phyloP scores from a whole-genome alignment of 2,329 filamentous ascomycete species.

The Colletotrichum simmondsii region DNA sequence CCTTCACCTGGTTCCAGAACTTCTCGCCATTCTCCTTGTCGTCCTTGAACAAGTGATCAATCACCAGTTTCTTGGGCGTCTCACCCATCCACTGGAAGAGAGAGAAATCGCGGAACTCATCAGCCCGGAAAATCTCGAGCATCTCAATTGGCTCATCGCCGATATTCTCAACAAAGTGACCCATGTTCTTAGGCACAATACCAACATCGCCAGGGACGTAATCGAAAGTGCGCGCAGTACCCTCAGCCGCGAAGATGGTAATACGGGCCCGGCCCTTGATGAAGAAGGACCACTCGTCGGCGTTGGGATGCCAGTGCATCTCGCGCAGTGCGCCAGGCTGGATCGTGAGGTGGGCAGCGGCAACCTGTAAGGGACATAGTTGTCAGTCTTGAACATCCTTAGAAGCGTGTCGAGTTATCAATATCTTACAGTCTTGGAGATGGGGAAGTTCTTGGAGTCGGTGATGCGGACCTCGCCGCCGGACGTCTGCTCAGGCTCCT shows the following conservation, averaged over 20 bases:
- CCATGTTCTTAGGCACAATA: constrained; percentile 81
- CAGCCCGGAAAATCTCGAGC: constrained; percentile 78
- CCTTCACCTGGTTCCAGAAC: constrained; percentile 71
- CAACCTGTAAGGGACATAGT: constrained; percentile 52
- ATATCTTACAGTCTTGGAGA: constrained; percentile 66
- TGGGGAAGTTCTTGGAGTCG: constrained; percentile 80
- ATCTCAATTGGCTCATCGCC: constrained; percentile 81
- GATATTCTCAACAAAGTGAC: constrained; percentile 85
- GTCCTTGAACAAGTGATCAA: constrained; percentile 73
- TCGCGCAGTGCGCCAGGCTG: constrained; percentile 78
- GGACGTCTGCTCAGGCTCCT: constrained; percentile 72
- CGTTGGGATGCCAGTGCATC: constrained; percentile 86
- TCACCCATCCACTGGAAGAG: constrained; percentile 82
- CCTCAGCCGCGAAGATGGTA: constrained; percentile 78
- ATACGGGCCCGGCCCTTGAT: constrained; percentile 77
- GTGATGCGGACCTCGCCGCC: constrained; percentile 80
- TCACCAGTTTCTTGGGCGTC: constrained; percentile 73
- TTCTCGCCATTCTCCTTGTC: constrained; percentile 69
- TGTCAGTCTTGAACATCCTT: neutral
- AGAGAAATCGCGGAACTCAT: constrained; percentile 78
- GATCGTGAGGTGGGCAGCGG: constrained; percentile 78
- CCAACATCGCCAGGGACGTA: constrained; percentile 81
- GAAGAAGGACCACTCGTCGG: constrained; percentile 87
- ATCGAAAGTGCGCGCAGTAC: constrained; percentile 79
- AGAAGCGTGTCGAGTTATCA: neutral